A percentile compares a stretch with the other conserved stretches of the same genome.
Evolutionary conservation across 164 flowering plant genomes (phyloP).

Genomic region (Cinnamomum micranthum): DNA sequence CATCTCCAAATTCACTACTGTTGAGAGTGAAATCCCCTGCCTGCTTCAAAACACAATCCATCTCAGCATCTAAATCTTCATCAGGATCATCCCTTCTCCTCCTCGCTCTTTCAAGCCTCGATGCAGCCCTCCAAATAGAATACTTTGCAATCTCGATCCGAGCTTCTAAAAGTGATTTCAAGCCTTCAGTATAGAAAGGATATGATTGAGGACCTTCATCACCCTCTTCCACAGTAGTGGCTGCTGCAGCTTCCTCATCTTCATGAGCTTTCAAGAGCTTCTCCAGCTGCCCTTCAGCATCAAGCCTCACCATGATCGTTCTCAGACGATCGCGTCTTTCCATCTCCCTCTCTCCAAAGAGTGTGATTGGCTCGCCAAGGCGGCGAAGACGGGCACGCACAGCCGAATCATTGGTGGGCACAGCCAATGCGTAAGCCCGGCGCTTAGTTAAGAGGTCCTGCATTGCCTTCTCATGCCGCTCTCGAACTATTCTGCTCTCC

Average conservation of each 20-base stretch:
- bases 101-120: slow-evolving; percentile 62
- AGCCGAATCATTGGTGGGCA: slow-evolving; percentile 92
- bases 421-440: slow-evolving; percentile 86
- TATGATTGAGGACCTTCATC: slow-evolving; percentile 63
- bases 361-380: slow-evolving; percentile 87
- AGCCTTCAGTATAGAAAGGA: slow-evolving; percentile 91
- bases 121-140: slow-evolving; percentile 61
- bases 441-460: slow-evolving; percentile 81
- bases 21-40: slow-evolving; percentile 56
- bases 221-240: slow-evolving; percentile 36
- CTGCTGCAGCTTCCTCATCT: slow-evolving; percentile 74
- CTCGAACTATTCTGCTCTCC: slow-evolving; percentile 67
- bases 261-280: slow-evolving; percentile 86
- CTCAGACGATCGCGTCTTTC: slow-evolving; percentile 85
- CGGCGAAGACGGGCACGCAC: slow-evolving; percentile 85
- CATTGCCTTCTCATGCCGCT: slow-evolving; percentile 79
- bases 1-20: slow-evolving; percentile 91
- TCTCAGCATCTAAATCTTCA: slow-evolving; percentile 84
- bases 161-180: slow-evolving; percentile 60
- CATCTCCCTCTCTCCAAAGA: slow-evolving; percentile 96
- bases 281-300: slow-evolving; percentile 85
- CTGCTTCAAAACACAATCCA: slow-evolving; percentile 64
- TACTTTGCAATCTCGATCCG: slow-evolving; percentile 66
- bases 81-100: slow-evolving; percentile 91
- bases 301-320: slow-evolving; percentile 76